Base-by-base conservation (phyloP, 2,329 filamentous ascomycete genomes). In the Coniochaeta sp. region DNA sequence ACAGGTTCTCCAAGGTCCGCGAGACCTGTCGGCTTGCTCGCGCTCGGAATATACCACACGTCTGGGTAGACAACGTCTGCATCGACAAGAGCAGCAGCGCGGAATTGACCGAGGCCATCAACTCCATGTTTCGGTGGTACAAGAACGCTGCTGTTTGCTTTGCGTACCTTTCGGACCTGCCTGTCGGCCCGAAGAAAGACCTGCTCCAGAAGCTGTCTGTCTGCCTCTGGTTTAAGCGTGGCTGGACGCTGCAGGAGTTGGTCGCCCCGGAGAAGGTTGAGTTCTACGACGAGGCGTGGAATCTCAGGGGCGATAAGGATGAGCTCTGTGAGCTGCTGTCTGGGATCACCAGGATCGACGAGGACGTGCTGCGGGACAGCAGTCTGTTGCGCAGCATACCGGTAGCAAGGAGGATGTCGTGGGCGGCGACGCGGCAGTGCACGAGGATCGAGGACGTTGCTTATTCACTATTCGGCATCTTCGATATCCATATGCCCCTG, bases 401-500 rank as follows among this genome's bases (percentile, higher is more conserved):
- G 19, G 55, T 69, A 3, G 65, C 67, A 1, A 54, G 59, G 28
- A 62, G 63, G 55, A 70, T 70, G 69, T 69, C 66, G 3, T 70
- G 67, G 68, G 68, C 66, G 16, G 58, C 67, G 4, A 42, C 56
- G 14, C 58, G 68, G 26, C 28, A 63, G 56, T 68, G 63, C 16
- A 67, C 61, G 1, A 61, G 65, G 26, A 19, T 60, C 59, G 62
- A 69, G 58, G 66, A 71, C 58, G 55, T 61, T 6, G 68, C 68
- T 0, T 70, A 69, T 34, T 57, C 34, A 3, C 38, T 57, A 3
- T n/a, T 57, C 36, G 68, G 67, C 1, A 60, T 71, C 6, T 70
- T 71, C 50, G 64, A 62, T 24, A 61, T 71, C 9, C 69, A 67
- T n/a, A 70, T 70, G 65, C 64, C 68, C 8, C 57, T 71, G 42